Percentiles rank a stretch among this genome's conserved stretches.
phyloP scores from a whole-genome alignment of 2,329 filamentous ascomycete species.

The Aspergillus neotritici region DNA sequence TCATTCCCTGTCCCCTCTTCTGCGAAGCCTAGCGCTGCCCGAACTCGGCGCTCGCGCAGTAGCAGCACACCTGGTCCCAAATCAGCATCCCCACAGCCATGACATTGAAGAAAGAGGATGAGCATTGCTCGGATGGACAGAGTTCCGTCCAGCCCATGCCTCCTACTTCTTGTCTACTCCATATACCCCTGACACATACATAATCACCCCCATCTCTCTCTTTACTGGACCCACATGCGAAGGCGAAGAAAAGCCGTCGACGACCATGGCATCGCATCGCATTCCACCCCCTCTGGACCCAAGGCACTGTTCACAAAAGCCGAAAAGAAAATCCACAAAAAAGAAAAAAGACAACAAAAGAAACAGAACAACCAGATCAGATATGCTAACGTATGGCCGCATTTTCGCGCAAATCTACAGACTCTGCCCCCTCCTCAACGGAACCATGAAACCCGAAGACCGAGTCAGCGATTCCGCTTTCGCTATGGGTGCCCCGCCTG shows the following conservation, averaged over 20 bases:
- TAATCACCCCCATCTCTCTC: too few species aligned
- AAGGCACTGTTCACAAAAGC: not conserved
- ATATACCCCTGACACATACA: too few species aligned
- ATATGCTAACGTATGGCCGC: not conserved
- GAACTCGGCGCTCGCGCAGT: not conserved
- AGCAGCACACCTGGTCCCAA: not conserved
- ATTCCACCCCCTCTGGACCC: not conserved
- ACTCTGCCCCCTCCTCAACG: conserved; percentile 79
- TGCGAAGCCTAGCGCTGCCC: too few species aligned
- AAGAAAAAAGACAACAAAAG: not conserved
- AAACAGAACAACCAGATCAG: not conserved
- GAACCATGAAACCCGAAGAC: conserved; percentile 61
- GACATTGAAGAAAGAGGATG: not conserved
- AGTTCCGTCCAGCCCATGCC: not conserved
- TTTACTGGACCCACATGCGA: too few species aligned
- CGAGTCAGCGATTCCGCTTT: conserved; percentile 44
- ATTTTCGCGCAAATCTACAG: conserved; percentile 39
- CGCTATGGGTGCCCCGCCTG: conserved; percentile 41
- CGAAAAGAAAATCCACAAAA: too few species aligned
- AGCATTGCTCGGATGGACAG: too few species aligned
- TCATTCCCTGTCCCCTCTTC: conserved; percentile 14
- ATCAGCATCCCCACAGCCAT: too few species aligned
- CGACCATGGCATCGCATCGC: not conserved
- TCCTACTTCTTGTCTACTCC: too few species aligned
- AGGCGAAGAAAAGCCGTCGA: too few species aligned